A percentile compares a stretch with the other conserved stretches of the same genome.
These are phyloP conservation scores for Amanita muscaria DNA, from an alignment of 768 basidiomycete species.

Conservation along the genomic window DNA sequence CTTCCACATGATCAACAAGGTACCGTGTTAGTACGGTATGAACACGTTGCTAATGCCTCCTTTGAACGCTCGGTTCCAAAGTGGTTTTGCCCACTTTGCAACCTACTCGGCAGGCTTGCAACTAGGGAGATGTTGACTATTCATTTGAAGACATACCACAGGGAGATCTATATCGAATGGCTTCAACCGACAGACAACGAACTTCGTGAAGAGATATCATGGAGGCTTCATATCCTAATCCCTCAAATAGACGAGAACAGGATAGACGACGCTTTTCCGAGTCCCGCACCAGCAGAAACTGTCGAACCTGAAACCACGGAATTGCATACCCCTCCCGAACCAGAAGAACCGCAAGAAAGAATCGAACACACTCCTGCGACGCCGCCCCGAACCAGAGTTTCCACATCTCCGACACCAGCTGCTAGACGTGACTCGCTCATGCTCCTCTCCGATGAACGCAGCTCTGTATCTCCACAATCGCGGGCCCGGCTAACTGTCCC, in stretches of 20 bases:
- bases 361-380: too few relatives aligned
- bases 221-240: conserved; percentile 6
- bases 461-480: too few relatives aligned
- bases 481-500: too few relatives aligned
- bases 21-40: conserved; percentile 21
- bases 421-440: too few relatives aligned
- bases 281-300: background rate
- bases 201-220: background rate
- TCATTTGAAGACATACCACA: conserved; percentile 20
- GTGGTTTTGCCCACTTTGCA: conserved; percentile 21
- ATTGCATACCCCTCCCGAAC: background rate
- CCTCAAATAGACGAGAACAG: background rate
- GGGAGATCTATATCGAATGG: conserved; percentile 19
- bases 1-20: conserved; percentile 13
- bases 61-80: conserved; percentile 6
- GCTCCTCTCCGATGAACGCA: too few relatives aligned
- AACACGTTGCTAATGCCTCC: conserved; percentile 9
- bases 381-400: background rate
- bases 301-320: background rate
- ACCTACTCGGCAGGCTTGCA: conserved; percentile 15
- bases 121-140: conserved; percentile 20
- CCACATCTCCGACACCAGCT: too few relatives aligned
- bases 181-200: background rate
- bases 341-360: conserved; percentile 2
- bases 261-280: background rate